Percentiles rank a stretch among this genome's conserved stretches.
phyloP scores from a whole-genome alignment of 306 rosid genomes.

The Carpinus fangiana region DNA sequence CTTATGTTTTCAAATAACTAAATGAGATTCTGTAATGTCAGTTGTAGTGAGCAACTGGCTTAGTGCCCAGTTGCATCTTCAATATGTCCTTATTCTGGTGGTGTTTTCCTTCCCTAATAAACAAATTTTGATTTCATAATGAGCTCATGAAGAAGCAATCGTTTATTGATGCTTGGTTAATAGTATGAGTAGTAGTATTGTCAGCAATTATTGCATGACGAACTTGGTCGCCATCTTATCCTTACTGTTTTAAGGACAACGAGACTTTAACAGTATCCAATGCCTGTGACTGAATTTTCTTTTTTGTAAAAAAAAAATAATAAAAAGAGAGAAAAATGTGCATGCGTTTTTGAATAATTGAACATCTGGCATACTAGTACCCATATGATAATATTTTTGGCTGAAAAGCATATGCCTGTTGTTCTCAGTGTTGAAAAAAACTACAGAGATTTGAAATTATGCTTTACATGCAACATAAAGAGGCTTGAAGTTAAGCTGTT shows the following conservation, averaged over 20 bases:
- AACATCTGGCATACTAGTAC: not conserved
- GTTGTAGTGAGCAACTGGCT: not conserved
- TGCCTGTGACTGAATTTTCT: not conserved
- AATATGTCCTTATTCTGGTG: not conserved
- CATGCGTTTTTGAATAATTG: not conserved
- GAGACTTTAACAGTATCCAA: not conserved
- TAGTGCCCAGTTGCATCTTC: not conserved
- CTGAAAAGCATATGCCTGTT: constrained; percentile 20
- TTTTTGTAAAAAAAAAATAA: not conserved
- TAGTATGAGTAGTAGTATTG: not conserved
- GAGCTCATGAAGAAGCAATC: not conserved
- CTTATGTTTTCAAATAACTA: not conserved
- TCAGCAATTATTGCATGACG: not conserved
- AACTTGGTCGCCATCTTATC: constrained; percentile 3
- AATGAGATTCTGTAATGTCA: not conserved
- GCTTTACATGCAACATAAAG: constrained; percentile 21
- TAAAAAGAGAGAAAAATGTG: not conserved
- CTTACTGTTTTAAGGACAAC: constrained; percentile 16
- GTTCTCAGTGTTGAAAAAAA: constrained; percentile 16
- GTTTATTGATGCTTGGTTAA: not conserved
- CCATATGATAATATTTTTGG: not conserved
- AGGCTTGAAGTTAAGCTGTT: constrained; percentile 20
- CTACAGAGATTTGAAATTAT: constrained; percentile 13
- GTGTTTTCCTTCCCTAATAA: not conserved
- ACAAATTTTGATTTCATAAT: constrained; percentile 1